Evolutionary conservation across 345 rosid genomes (phyloP), one percentile per base, ranked within the genome.

Genomic region (Gossypium stocksii): DNA sequence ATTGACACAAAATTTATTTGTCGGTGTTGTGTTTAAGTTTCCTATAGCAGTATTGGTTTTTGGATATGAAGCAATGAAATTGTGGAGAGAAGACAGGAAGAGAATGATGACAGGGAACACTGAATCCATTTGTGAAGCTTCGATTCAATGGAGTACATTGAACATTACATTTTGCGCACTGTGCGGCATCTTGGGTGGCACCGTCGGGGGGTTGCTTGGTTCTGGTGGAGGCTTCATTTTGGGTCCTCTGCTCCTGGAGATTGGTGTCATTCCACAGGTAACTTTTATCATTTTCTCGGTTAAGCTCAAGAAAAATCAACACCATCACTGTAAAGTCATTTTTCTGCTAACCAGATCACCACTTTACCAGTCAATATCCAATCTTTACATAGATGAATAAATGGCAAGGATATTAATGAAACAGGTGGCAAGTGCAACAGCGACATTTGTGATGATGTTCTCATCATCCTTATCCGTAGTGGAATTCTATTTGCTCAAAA

Each of bases 201-300:
- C 89, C 0, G 98, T 94, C 0, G 98, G 98, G 3, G 98, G 98
- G 70, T 87, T 94, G 2, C 97, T 94, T 0, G 98, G 98, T 17
- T 92, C 98, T 0, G 98, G 98, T 25, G 98, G 98, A 44, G 98
- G 98, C 0, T 94, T 94, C 90, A 85, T 94, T 68, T 86, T 94
- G 3, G 96, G 98, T 0, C 98, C 98, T 0, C 88, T 94, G 17
- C 91, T 94, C 45, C 93, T 94, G 22, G 98, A 94, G 85, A 92
- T 94, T 54, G 98, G 98, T 51, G 98, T 94, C 84, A 92, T 87
- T 70, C 98, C 98, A 0, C 96, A 92, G 93, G 98, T 90, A 68
- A 10, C 9, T 12, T 66, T 15, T 51, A 2, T 16, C 56, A 7
- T 1, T 54, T 53, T 34, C 38, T 16, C 12, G 34, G n/a, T 1